Evolutionary conservation across 768 basidiomycete genomes (phyloP), one percentile per base, ranked within the genome.

Genomic region (Chalciporus sphaerocephalus): DNA sequence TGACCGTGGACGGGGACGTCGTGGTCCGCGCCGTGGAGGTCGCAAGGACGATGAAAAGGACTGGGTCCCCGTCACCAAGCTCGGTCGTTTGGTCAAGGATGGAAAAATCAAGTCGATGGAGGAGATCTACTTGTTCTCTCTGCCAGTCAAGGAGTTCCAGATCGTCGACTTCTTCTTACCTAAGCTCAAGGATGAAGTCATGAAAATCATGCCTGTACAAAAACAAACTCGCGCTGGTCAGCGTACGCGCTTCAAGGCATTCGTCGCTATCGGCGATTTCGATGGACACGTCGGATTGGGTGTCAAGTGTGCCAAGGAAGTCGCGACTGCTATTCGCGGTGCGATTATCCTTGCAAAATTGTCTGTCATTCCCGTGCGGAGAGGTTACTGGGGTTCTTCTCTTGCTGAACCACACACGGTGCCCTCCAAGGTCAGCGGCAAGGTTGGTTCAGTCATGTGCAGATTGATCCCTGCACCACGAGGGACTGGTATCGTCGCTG

Each of bases 11-110:
- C 70, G 80, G 39, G 81, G 83, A 33, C 77, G 85, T 60, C 72
- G 84, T 52, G 81, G 94, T 40, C 88, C 92, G 57, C 86, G 96
- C 59, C 87, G 95, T 58, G 96, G 95, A 47, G 91, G 90, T 48
- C 92, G 92, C 78, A 97, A 96, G 79, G 96, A 99, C 64, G 96
- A 98, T 70, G 96, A 98, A 75, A 97, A 98, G 79, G 96, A 98
- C 70, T 98, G 96, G 93, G 84, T 85, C 51, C 95, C 96, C 59
- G 94, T 97, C 72, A 98, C 96, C 69, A 99, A 98, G 71, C 88
- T 99, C 57, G 96, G 96, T 51, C 94, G 96, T 72, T 83, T 99
- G 64, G 94, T 97, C 36, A 97, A 96, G 74, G 96, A 98, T 61
- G 95, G 95, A 58, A 98, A 98, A 76, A 97, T 99, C 77, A 97